Evolutionary conservation across 352 stramenopile genomes (phyloP).

Genomic region (Phytophthora pisi): DNA sequence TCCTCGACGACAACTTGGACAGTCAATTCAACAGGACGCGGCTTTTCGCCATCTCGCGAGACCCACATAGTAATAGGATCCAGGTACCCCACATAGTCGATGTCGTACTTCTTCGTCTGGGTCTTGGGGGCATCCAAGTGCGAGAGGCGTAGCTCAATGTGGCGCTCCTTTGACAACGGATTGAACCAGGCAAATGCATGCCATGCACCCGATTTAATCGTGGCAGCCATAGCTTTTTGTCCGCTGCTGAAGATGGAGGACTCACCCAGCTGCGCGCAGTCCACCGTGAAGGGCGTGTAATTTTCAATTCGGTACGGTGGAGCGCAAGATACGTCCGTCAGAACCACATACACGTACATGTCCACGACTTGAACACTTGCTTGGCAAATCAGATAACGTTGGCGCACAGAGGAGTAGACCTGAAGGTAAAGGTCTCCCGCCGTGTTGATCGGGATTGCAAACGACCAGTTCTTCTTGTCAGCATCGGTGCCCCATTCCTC

Average conservation of each 20-base stretch:
- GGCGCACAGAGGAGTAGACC: conserved; percentile 73
- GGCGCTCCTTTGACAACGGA: conserved; percentile 81
- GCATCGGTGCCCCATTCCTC: conserved; percentile 59
- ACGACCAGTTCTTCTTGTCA: conserved; percentile 74
- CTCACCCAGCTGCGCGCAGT: conserved; percentile 71
- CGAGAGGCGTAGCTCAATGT: conserved; percentile 68
- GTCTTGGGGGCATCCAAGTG: conserved; percentile 58
- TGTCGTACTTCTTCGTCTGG: conserved; percentile 82
- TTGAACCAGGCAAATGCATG: conserved; percentile 87
- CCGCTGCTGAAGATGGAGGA: conserved; percentile 70
- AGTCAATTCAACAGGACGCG: conserved; percentile 61
- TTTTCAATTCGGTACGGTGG: conserved; percentile 89
- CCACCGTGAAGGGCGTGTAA: conserved; percentile 84
- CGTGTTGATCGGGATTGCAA: conserved; percentile 77
- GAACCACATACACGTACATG: conserved; percentile 89
- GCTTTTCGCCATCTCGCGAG: conserved; percentile 50
- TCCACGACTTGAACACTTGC: conserved; percentile 88
- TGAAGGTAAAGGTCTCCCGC: conserved; percentile 83
- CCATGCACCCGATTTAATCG: conserved; percentile 73
- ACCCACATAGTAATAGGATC: conserved; percentile 68
- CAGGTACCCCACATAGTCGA: conserved; percentile 83
- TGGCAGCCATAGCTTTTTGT: conserved; percentile 54
- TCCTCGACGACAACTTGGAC: conserved; percentile 85
- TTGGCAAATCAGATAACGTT: conserved; percentile 83
- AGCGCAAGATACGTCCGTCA: conserved; percentile 80